A percentile compares a stretch with the other conserved stretches of the same genome.
phyloP scores from a whole-genome alignment of 805 yeast genomes.

The Starmera caribaea region DNA sequence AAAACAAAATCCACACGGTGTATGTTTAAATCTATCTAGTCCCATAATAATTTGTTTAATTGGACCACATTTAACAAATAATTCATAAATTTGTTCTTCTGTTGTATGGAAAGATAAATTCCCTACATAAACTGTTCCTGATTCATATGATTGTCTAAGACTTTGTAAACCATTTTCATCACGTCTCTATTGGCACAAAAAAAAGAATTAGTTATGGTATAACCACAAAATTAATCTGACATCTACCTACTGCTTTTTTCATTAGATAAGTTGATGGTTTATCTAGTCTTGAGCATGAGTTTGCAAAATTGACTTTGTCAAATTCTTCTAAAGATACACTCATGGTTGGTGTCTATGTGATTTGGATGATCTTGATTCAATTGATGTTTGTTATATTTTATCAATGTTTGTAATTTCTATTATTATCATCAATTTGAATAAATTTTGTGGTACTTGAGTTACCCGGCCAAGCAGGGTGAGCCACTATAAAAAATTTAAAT shows the following conservation, averaged over 20 bases:
- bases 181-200: conserved; percentile 11
- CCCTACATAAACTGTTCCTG: conserved; percentile 84
- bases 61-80: conserved; percentile 65
- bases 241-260: conserved; percentile 38
- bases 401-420: too few species aligned
- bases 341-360: too few species aligned
- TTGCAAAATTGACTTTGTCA: conserved; percentile 44
- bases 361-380: too few species aligned
- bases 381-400: too few species aligned
- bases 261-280: conserved; percentile 62
- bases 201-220: background rate
- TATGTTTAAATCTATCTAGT: conserved; percentile 75
- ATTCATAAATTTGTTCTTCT: conserved; percentile 87
- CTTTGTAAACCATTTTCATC: conserved; percentile 45
- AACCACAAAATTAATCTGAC: conserved; percentile 29
- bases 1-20: conserved; percentile 97
- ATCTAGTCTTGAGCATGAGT: conserved; percentile 61
- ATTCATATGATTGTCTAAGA: conserved; percentile 52
- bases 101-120: conserved; percentile 84
- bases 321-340: conserved; percentile 35
- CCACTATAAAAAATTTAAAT: too few species aligned
- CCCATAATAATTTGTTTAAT: conserved; percentile 88
- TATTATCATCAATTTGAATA: too few species aligned
- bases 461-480: too few species aligned
- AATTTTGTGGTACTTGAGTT: too few species aligned